Evolutionary conservation across 192 early-diverging fungal species (phyloP).

Genomic region (Thamnidium elegans): DNA sequence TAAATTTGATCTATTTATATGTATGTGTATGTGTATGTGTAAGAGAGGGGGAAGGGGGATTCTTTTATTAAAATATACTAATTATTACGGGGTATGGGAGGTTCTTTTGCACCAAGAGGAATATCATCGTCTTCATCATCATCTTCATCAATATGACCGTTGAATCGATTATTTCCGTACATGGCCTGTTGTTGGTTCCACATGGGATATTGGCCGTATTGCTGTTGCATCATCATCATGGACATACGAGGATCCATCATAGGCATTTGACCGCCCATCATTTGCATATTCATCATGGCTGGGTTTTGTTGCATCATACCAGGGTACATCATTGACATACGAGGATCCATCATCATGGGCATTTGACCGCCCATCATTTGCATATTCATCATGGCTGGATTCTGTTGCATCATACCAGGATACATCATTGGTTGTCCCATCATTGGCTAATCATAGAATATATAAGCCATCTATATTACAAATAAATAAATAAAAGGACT

Average conservation of each 20-base stretch:
- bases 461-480: neutral
- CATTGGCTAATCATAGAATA: slow-evolving; percentile 7
- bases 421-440: slow-evolving; percentile 18
- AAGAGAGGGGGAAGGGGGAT: neutral
- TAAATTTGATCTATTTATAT: neutral
- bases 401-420: slow-evolving; percentile 17
- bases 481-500: neutral
- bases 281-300: slow-evolving; percentile 17
- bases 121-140: slow-evolving; percentile 37
- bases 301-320: slow-evolving; percentile 20
- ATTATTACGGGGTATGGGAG: slow-evolving; percentile 7
- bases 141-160: slow-evolving; percentile 16
- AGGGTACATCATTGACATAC: slow-evolving; percentile 21
- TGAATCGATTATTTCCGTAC: slow-evolving; percentile 8
- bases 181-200: slow-evolving; percentile 20
- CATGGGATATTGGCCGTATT: slow-evolving; percentile 16
- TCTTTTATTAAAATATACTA: neutral
- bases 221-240: slow-evolving; percentile 15
- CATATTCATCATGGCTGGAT: slow-evolving; percentile 22
- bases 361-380: slow-evolving; percentile 24
- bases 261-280: slow-evolving; percentile 22
- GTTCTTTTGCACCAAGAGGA: slow-evolving; percentile 27
- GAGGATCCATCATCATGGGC: slow-evolving; percentile 28
- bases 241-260: slow-evolving; percentile 32
- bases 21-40: neutral